phyloP scores from a whole-genome alignment of 192 early-diverging fungal genomes.

The Gamsiella multidivaricata region DNA sequence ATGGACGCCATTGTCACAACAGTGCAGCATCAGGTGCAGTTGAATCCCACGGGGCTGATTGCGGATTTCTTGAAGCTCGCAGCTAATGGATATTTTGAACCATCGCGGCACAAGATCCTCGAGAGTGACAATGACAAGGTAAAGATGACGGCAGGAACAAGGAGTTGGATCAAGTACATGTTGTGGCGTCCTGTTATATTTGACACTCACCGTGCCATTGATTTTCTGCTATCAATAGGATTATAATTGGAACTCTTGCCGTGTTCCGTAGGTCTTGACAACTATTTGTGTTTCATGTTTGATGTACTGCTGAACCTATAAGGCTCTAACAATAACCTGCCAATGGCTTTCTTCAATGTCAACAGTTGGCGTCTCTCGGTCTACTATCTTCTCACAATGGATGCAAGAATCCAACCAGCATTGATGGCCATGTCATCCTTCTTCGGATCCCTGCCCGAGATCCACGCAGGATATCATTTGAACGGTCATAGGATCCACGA shows the following conservation, averaged over 20 bases:
- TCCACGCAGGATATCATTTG: conserved; percentile 61
- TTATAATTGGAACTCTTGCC: conserved; percentile 69
- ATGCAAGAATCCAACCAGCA: conserved; percentile 53
- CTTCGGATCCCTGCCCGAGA: conserved; percentile 52
- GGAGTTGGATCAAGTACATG: too few relatives aligned
- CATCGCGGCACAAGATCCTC: conserved; percentile 55
- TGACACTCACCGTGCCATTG: not conserved
- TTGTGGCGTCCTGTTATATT: not conserved
- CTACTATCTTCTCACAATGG: conserved; percentile 60
- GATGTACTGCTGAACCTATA: too few relatives aligned
- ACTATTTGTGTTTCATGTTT: too few relatives aligned
- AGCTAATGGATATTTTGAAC: conserved; percentile 46
- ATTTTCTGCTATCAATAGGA: conserved; percentile 13
- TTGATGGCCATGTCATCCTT: conserved; percentile 58
- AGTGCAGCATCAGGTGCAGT: conserved; percentile 43
- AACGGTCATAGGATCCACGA: conserved; percentile 57
- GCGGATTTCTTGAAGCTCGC: conserved; percentile 64
- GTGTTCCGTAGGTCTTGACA: conserved; percentile 62
- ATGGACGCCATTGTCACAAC: conserved; percentile 57
- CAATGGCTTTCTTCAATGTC: not conserved
- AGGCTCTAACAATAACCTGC: too few relatives aligned
- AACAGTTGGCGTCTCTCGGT: conserved; percentile 60
- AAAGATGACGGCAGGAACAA: too few relatives aligned
- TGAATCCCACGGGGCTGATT: conserved; percentile 63
- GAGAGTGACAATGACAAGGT: conserved; percentile 60